Percentiles rank a stretch among this genome's conserved stretches.
These are phyloP conservation scores for Clarireedia sp. DNA, from an alignment of 2,329 filamentous ascomycete species.

Conservation along the genomic window DNA sequence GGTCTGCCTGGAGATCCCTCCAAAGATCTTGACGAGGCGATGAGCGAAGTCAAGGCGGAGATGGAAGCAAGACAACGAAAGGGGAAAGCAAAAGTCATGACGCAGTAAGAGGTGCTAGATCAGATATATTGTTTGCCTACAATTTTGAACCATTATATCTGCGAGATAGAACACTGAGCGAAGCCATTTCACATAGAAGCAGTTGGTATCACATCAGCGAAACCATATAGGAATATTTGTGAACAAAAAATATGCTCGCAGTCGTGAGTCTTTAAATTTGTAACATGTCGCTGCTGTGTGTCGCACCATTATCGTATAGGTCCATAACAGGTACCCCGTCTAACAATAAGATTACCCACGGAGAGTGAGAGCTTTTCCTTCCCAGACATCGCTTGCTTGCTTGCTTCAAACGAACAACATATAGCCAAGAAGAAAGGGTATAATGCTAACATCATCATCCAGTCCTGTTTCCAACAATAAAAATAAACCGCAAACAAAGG, in stretches of 20 bases:
- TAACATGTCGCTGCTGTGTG: neutral
- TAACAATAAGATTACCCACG: neutral
- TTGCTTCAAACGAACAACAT: neutral
- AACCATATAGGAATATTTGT: too few relatives aligned
- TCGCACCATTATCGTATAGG: neutral
- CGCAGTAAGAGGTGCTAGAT: neutral
- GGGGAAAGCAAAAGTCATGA: neutral
- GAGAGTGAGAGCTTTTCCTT: neutral
- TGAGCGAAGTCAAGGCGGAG: slow-evolving; percentile 43
- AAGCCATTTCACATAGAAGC: too few relatives aligned
- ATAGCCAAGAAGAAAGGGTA: slow-evolving; percentile 8
- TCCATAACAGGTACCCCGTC: neutral
- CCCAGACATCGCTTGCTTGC: neutral
- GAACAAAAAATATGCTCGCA: neutral
- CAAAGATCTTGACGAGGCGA: slow-evolving; percentile 59
- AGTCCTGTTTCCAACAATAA: neutral
- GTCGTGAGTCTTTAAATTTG: neutral
- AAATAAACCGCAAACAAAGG: neutral
- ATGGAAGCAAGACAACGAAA: slow-evolving; percentile 32
- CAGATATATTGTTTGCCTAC: neutral
- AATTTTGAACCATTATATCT: too few relatives aligned
- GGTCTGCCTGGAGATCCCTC: slow-evolving; percentile 72
- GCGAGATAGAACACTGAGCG: too few relatives aligned
- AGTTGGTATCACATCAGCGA: too few relatives aligned
- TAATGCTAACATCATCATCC: slow-evolving; percentile 6